Conservation (phyloP, 768 basidiomycete genomes). For the Glaciozyma martinii region DNA sequence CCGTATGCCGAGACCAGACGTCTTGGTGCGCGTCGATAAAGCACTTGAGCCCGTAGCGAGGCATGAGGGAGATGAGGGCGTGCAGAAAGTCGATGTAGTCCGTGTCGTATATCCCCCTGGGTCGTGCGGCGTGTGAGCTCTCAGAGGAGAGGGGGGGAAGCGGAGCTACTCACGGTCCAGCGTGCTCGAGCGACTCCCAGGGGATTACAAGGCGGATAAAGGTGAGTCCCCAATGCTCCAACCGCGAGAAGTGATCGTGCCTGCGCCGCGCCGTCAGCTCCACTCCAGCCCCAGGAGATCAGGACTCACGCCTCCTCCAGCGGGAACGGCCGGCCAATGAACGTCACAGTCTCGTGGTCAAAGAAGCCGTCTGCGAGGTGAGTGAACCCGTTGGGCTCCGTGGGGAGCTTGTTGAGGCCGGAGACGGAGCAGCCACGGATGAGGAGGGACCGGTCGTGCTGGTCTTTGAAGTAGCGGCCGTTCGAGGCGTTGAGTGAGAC, state of each 20-base stretch:
- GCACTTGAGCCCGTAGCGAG: constrained; percentile 61
- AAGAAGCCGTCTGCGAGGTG: constrained; percentile 55
- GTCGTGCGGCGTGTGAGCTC: too few relatives aligned
- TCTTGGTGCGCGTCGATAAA: constrained; percentile 75
- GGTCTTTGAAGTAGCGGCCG: constrained; percentile 76
- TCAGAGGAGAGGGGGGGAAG: background rate
- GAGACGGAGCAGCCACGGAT: constrained; percentile 79
- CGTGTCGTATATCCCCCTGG: constrained; percentile 71
- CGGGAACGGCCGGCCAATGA: constrained; percentile 85
- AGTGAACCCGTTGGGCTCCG: constrained; percentile 48
- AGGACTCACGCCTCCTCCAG: constrained; percentile 74
- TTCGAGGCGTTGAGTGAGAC: constrained; percentile 51
- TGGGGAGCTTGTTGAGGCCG: constrained; percentile 56
- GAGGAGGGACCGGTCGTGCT: constrained; percentile 65
- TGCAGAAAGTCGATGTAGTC: constrained; percentile 75
- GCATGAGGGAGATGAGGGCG: constrained; percentile 56
- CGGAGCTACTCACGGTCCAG: constrained; percentile 62
- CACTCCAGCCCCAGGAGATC: constrained; percentile 72
- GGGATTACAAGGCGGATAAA: constrained; percentile 63
- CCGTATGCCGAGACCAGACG: constrained; percentile 89
- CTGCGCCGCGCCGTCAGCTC: background rate
- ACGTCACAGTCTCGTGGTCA: constrained; percentile 60
- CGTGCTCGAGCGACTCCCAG: constrained; percentile 95
- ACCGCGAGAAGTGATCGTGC: constrained; percentile 24
- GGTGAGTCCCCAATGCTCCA: constrained; percentile 27